Evolutionary conservation across 441 rosid species (phyloP).

Genomic region (Pelargonium fulgidum): DNA sequence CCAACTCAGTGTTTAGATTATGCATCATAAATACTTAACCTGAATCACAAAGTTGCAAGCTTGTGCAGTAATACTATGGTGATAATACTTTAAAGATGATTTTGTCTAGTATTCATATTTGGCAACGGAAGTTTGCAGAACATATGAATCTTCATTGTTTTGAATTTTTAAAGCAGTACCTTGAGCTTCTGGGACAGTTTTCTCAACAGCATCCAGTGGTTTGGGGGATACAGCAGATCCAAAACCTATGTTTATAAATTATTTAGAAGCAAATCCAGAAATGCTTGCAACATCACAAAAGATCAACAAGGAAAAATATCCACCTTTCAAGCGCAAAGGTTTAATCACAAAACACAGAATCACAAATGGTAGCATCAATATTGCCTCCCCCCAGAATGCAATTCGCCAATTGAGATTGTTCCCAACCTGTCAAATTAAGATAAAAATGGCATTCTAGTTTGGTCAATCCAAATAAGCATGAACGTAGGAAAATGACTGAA

Average conservation of each 20-base stretch:
- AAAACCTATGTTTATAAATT: constrained; percentile 51
- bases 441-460: constrained; percentile 8
- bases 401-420: constrained; percentile 59
- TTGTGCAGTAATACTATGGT: no score
- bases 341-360: constrained; percentile 63
- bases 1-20: not conserved
- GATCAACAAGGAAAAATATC: constrained; percentile 8
- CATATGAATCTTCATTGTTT: not conserved
- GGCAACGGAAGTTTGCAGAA: not conserved
- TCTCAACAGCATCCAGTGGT: constrained; percentile 33
- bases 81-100: not conserved
- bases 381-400: constrained; percentile 86
- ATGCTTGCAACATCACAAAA: constrained; percentile 9
- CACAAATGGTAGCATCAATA: constrained; percentile 75
- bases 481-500: constrained; percentile 8
- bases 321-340: constrained; percentile 88
- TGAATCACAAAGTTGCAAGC: not conserved
- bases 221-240: constrained; percentile 40
- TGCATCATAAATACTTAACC: not conserved
- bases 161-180: constrained; percentile 31
- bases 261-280: constrained; percentile 15
- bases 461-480: not conserved
- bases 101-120: not conserved
- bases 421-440: constrained; percentile 49
- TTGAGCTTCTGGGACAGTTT: constrained; percentile 32